A percentile compares a stretch with the other conserved stretches of the same genome.
Evolutionary conservation across 2,329 filamentous ascomycete species (phyloP).

Genomic region (Fusarium nurragi): DNA sequence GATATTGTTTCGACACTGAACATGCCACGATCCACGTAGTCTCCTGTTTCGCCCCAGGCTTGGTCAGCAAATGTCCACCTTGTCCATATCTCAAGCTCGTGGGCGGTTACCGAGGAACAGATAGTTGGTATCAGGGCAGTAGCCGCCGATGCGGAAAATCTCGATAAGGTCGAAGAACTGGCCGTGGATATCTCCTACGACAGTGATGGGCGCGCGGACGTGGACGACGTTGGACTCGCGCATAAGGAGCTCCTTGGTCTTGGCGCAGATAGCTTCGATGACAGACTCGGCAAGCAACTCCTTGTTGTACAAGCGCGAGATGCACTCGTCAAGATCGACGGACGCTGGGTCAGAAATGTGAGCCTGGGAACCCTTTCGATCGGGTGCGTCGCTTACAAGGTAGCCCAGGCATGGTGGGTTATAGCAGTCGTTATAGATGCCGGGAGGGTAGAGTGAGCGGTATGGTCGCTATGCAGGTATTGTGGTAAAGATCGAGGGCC

Average conservation of each 20-base stretch:
- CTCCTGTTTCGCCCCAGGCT: conserved; percentile 63
- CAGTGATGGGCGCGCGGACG: conserved; percentile 92
- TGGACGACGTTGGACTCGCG: conserved; percentile 99
- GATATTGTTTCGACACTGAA: conserved; percentile 99
- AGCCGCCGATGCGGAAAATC: conserved; percentile 98
- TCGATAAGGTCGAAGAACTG: conserved; percentile 99
- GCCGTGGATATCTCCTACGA: conserved; percentile 97
- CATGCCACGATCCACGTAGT: conserved; percentile 98
- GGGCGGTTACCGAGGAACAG: conserved; percentile 81
- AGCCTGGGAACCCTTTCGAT: conserved; percentile 18
- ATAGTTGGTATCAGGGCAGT: conserved; percentile 98
- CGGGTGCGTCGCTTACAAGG: conserved; percentile 57
- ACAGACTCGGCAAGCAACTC: conserved; percentile 97
- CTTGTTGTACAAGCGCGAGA: conserved; percentile 94
- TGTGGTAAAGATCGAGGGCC: conserved; percentile 15
- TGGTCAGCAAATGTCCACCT: conserved; percentile 18
- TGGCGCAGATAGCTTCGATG: conserved; percentile 98
- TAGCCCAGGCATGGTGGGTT: conserved; percentile 63
- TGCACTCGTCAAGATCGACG: conserved; percentile 98
- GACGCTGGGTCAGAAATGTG: conserved; percentile 67
- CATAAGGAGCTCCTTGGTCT: conserved; percentile 98
- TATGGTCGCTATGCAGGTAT: conserved; percentile 13
- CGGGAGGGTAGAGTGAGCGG: neutral
- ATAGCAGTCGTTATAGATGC: conserved; percentile 5
- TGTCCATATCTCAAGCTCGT: neutral